Base-by-base conservation (phyloP, 768 basidiomycete genomes). In the Hortiboletus flavorubellus region DNA sequence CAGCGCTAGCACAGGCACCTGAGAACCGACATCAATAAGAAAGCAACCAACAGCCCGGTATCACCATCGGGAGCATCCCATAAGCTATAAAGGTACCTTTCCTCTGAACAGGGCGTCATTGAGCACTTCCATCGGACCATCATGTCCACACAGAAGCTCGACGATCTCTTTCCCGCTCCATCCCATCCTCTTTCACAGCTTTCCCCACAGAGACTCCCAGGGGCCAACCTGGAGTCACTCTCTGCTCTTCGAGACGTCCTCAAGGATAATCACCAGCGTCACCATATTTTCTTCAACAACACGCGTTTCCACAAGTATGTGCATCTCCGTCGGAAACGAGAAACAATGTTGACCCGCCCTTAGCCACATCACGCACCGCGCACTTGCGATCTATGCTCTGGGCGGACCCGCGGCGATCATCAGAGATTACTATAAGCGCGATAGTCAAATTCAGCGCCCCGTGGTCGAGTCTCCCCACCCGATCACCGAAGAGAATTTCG, bases 251-350 rank as follows among this genome's bases (percentile, higher is more conserved):
- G 31, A 54, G 68, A 66, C 7, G 53, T 75, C 10, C 67, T 84
- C 46, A 78, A 75, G 55, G 79, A 82, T 4, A 80, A 81, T 51
- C 77, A 82, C 46, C 64, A 68, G 30, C 74, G 69, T 45, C 71
- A 73, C 63, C 81, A 85, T 50, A 72, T 77, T 12, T 85, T 78
- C 65, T 75, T 78, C 64, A 78, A 82, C 49, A 62, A 78, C 18
- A 54, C 45, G 33, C 58, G 70, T 0, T 78, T 79, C 53, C 83
- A 84, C 72, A 83, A 84, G 83, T 82, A 56, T 14, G 76, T 66
- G n/a, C 29, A n/a, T 10, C 6, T n/a, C 16, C 11, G 26, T 31
- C 2, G 26, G 9, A 5, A 1, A 8, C 2, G 16, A 26, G 4
- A 10, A 11, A 14, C 37, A 16, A 45, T 2, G 2, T 9, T 29